Percentiles rank a stretch among this genome's conserved stretches.
Conservation (phyloP, 305 asterid genomes). For the Fraxinus greggii region DNA sequence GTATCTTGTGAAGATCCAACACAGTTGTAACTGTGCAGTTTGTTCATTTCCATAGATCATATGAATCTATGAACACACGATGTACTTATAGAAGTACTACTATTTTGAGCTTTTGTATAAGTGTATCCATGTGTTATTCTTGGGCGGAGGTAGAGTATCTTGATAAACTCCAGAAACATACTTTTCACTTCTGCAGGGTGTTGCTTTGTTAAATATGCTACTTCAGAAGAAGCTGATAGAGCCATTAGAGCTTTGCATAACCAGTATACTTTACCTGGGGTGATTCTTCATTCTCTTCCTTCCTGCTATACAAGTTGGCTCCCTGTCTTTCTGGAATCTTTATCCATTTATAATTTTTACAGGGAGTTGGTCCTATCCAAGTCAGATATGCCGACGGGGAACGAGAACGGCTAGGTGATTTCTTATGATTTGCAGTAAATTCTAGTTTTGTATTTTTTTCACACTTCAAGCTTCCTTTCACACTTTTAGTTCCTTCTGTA, state of each 20-base stretch:
- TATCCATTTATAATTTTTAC: slow-evolving; percentile 34
- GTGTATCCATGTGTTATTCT: slow-evolving; percentile 14
- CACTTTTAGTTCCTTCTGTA: slow-evolving; percentile 13
- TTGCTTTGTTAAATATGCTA: slow-evolving; percentile 90
- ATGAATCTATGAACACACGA: slow-evolving; percentile 7
- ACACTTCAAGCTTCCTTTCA: neutral
- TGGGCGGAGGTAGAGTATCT: slow-evolving; percentile 34
- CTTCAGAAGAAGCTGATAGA: slow-evolving; percentile 90
- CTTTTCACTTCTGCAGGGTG: slow-evolving; percentile 83
- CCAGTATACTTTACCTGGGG: slow-evolving; percentile 89
- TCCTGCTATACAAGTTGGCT: slow-evolving; percentile 18
- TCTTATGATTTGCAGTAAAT: neutral
- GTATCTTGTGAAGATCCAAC: neutral
- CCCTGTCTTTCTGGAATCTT: slow-evolving; percentile 17
- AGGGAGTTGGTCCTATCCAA: slow-evolving; percentile 94
- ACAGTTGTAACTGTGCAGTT: slow-evolving; percentile 10
- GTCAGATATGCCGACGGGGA: slow-evolving; percentile 99
- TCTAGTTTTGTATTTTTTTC: neutral
- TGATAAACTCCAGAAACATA: slow-evolving; percentile 40
- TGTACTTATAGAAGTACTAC: slow-evolving; percentile 2
- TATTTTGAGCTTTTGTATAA: slow-evolving; percentile 18
- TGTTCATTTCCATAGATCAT: slow-evolving; percentile 10
- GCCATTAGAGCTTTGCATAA: slow-evolving; percentile 90
- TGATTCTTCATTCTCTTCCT: slow-evolving; percentile 34
- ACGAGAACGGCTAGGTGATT: slow-evolving; percentile 94